Percentiles rank a stretch among this genome's conserved stretches.
These are phyloP conservation scores for Corynascus novoguineensis DNA, from an alignment of 495 filamentous ascomycete genomes.

Conservation along the genomic window DNA sequence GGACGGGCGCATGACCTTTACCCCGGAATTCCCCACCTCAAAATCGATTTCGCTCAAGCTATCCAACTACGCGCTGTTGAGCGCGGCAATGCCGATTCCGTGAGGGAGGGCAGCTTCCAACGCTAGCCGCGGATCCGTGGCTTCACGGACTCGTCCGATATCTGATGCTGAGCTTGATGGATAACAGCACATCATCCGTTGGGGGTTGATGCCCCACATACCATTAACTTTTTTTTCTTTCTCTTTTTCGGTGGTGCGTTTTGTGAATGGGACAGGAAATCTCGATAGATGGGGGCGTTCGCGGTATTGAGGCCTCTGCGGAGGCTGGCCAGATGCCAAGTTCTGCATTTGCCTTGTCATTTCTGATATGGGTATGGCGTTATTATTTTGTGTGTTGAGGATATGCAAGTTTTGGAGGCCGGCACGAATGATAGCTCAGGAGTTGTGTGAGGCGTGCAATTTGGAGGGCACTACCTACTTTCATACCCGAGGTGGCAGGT, in stretches of 20 bases:
- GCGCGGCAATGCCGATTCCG: constrained; percentile 24
- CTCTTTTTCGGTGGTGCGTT: neutral
- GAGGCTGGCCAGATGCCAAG: neutral
- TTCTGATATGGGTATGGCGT: neutral
- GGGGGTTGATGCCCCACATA: neutral
- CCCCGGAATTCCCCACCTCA: constrained; percentile 43
- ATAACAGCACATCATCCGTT: neutral
- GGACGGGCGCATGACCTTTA: constrained; percentile 46
- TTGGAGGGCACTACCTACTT: no score
- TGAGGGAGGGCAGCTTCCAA: no score
- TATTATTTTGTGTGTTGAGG: neutral
- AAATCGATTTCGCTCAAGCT: constrained; percentile 43
- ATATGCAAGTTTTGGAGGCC: neutral
- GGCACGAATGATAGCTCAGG: constrained; percentile 2
- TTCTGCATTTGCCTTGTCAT: constrained; percentile 4
- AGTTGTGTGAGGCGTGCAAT: constrained; percentile 3
- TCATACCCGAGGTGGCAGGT: neutral
- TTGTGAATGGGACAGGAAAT: neutral
- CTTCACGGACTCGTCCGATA: neutral
- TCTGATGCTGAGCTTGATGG: neutral
- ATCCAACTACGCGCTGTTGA: constrained; percentile 43
- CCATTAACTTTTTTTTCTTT: constrained; percentile 5
- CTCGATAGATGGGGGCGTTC: constrained; percentile 1
- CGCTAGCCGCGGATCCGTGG: neutral
- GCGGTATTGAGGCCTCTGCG: neutral